Percentiles rank a stretch among this genome's conserved stretches.
phyloP scores from a whole-genome alignment of 257 asterid genomes.

The Solanum gandarillasii region DNA sequence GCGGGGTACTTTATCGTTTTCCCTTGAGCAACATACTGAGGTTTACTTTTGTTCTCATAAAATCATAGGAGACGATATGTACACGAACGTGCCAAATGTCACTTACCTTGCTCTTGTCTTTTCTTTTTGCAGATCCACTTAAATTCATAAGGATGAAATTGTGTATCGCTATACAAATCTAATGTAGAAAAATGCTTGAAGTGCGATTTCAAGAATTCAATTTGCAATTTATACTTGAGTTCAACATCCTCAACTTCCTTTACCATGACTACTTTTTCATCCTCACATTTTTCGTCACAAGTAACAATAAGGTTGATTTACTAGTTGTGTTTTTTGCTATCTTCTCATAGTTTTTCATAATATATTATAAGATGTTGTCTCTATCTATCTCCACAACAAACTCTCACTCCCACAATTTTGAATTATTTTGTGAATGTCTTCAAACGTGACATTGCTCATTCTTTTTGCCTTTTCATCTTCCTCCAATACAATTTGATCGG shows the following conservation, averaged over 20 bases:
- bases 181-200: no score
- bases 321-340: not conserved
- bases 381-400: not conserved
- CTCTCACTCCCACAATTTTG: not conserved
- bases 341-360: no score
- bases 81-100: not conserved
- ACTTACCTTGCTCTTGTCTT: not conserved
- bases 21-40: not conserved
- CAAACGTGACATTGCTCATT: not conserved
- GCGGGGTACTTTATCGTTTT: no score
- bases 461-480: not conserved
- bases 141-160: not conserved
- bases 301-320: not conserved
- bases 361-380: no score
- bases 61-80: no score
- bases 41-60: not conserved
- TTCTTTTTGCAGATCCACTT: no score
- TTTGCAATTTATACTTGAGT: no score
- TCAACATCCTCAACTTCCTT: not conserved
- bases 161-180: not conserved
- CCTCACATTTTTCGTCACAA: not conserved
- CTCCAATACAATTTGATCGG: no score
- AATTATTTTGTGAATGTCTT: no score
- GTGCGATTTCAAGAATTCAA: not conserved
- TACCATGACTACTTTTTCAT: not conserved